These are phyloP conservation scores for Vitis riparia DNA, from an alignment of 164 flowering plant genomes.

Conservation along the genomic window DNA sequence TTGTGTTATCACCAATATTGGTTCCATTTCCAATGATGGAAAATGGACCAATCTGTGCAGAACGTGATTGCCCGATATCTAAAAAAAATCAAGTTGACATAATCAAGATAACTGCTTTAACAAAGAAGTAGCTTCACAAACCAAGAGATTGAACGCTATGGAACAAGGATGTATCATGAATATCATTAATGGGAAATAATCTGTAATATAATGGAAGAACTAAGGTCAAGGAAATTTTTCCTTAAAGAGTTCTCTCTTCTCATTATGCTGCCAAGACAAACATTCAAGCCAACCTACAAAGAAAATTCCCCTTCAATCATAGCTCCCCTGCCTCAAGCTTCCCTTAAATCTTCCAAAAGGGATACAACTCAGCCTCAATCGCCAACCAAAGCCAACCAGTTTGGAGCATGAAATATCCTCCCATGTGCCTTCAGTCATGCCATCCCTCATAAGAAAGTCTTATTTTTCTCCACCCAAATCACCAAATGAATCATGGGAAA, in stretches of 20 bases:
- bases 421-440: too few species aligned
- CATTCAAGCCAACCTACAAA: not conserved
- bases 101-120: not conserved
- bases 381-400: too few species aligned
- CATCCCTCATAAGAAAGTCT: too few species aligned
- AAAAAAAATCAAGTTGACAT: constrained; percentile 19
- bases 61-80: constrained; percentile 67
- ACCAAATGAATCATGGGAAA: too few species aligned
- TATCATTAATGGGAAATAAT: not conserved
- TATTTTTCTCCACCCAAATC: too few species aligned
- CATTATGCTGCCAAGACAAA: not conserved
- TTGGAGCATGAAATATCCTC: too few species aligned
- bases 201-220: not conserved
- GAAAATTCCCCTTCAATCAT: not conserved
- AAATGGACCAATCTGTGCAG: constrained; percentile 77
- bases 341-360: too few species aligned
- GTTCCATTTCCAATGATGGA: constrained; percentile 75
- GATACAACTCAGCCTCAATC: too few species aligned
- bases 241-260: not conserved
- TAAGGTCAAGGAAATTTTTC: not conserved
- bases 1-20: constrained; percentile 60
- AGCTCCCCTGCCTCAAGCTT: too few species aligned
- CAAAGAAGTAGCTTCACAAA: not conserved
- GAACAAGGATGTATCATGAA: not conserved
- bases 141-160: not conserved